Conservation (phyloP, 345 rosid genomes). For the Pistacia integerrima region DNA sequence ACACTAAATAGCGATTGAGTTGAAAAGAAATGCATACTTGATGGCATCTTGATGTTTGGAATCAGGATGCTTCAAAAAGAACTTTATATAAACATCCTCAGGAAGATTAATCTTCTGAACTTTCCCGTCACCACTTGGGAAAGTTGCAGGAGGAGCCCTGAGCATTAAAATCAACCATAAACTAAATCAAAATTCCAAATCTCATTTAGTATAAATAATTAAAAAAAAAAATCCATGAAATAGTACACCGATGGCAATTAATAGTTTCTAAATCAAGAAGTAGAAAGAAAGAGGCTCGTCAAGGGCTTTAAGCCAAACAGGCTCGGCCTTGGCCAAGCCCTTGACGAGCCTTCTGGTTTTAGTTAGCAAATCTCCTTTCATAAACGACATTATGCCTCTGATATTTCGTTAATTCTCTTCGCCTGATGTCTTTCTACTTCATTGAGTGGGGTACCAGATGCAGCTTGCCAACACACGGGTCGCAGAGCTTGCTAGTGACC, state of each 20-base stretch:
- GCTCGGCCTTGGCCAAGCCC: slow-evolving; percentile 78
- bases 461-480: too few relatives aligned
- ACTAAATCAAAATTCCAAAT: not conserved
- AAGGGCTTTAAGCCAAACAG: slow-evolving; percentile 92
- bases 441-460: too few relatives aligned
- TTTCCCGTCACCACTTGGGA: slow-evolving; percentile 70
- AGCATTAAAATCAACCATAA: slow-evolving; percentile 15
- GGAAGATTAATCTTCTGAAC: slow-evolving; percentile 70
- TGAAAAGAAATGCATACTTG: slow-evolving; percentile 47
- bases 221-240: not conserved
- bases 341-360: slow-evolving; percentile 80
- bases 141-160: slow-evolving; percentile 78
- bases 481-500: too few relatives aligned
- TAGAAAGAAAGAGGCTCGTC: slow-evolving; percentile 42
- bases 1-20: not conserved
- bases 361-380: slow-evolving; percentile 81
- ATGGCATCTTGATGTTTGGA: slow-evolving; percentile 57
- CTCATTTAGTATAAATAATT: not conserved
- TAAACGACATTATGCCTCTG: slow-evolving; percentile 61
- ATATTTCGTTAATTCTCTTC: not conserved
- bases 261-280: not conserved
- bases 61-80: slow-evolving; percentile 60
- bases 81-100: slow-evolving; percentile 73
- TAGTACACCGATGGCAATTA: too few relatives aligned
- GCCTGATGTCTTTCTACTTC: too few relatives aligned